Conservation (phyloP, 148 eudicot genomes). For the Chenopodium album region DNA sequence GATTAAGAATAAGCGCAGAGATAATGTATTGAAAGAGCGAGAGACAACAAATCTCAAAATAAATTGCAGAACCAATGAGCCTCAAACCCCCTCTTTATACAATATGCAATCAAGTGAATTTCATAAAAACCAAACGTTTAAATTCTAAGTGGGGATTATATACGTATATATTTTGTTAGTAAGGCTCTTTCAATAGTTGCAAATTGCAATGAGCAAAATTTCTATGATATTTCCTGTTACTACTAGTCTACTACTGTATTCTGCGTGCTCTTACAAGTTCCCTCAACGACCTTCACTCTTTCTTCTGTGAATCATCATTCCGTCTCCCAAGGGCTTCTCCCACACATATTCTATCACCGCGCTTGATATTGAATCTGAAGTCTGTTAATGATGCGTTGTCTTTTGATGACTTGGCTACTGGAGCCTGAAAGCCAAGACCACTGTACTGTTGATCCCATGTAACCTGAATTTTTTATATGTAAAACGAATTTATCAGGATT, state of each 20-base stretch:
- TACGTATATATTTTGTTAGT: background rate
- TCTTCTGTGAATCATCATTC: conserved; percentile 27
- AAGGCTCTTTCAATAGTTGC: background rate
- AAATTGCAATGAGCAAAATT: background rate
- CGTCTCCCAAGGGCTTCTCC: conserved; percentile 86
- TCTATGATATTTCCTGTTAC: background rate
- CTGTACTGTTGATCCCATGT: conserved; percentile 91
- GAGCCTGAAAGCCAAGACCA: conserved; percentile 86
- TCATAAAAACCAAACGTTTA: background rate
- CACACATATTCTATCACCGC: conserved; percentile 71
- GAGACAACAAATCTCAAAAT: background rate
- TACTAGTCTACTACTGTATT: background rate
- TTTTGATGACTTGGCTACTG: conserved; percentile 36
- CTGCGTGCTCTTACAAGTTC: background rate
- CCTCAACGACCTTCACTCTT: conserved; percentile 6
- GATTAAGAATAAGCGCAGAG: background rate
- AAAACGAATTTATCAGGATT: background rate
- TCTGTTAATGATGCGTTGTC: conserved; percentile 43
- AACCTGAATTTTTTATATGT: conserved; percentile 41
- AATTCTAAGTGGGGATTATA: background rate
- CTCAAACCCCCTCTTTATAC: background rate
- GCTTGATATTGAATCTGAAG: conserved; percentile 60
- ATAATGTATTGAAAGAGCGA: no score
- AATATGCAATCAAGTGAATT: background rate
- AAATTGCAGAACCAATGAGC: background rate